Percentiles rank a stretch among this genome's conserved stretches.
Conservation (phyloP, 345 rosid species). For the Gossypium raimondii region DNA sequence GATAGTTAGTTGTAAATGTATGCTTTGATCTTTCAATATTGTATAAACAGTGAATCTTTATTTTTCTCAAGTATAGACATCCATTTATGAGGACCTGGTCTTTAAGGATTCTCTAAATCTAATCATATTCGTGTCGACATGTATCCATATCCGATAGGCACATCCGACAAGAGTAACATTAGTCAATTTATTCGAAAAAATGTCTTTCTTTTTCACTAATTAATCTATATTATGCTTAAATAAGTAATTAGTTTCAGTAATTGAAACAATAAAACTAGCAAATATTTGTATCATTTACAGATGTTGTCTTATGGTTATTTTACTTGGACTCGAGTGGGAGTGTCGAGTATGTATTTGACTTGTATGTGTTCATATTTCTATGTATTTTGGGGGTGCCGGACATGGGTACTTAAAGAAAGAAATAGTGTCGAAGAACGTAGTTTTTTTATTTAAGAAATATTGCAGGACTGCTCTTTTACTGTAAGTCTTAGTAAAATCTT, state of each 20-base stretch:
- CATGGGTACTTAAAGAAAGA: background rate
- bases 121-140: background rate
- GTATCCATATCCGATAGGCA: background rate
- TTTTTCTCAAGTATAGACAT: too few relatives aligned
- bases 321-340: background rate
- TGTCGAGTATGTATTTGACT: background rate
- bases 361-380: background rate
- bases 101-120: background rate
- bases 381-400: background rate
- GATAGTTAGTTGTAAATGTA: conserved; percentile 1
- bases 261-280: background rate
- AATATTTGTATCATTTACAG: background rate
- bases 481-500: background rate
- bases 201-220: background rate
- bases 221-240: background rate
- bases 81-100: background rate
- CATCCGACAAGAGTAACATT: background rate
- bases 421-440: background rate
- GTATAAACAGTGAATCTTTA: background rate
- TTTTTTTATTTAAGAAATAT: background rate
- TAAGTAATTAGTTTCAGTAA: background rate
- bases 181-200: background rate
- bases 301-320: background rate
- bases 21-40: conserved; percentile 10
- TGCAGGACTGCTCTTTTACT: background rate